phyloP scores from a whole-genome alignment of 1,284 basidiomycete species.

The Austroboletus niveus region DNA sequence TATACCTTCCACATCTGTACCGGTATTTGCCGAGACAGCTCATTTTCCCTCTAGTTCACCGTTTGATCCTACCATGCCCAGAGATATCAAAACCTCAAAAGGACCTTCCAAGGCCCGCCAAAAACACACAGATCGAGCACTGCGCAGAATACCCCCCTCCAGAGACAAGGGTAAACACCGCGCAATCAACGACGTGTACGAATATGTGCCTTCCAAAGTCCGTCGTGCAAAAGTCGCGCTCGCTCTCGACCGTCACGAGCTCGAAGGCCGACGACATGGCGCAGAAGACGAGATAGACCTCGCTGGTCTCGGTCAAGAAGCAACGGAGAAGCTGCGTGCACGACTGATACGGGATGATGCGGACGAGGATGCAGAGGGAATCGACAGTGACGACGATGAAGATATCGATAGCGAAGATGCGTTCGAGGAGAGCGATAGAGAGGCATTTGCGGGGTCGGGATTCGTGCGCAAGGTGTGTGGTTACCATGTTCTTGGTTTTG shows the following conservation, averaged over 20 bases:
- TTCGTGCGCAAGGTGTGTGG: constrained; percentile 48
- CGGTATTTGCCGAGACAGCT: constrained; percentile 6
- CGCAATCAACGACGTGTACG: constrained; percentile 54
- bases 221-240: constrained; percentile 55
- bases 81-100: constrained; percentile 14
- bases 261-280: constrained; percentile 35
- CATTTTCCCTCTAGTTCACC: constrained; percentile 7
- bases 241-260: constrained; percentile 58
- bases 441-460: constrained; percentile 70
- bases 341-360: constrained; percentile 58
- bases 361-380: constrained; percentile 41
- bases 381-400: constrained; percentile 72
- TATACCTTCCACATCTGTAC: constrained; percentile 12
- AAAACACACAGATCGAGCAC: constrained; percentile 11
- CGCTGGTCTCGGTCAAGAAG: constrained; percentile 34
- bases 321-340: constrained; percentile 40
- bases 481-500: not conserved
- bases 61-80: constrained; percentile 16
- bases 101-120: constrained; percentile 3
- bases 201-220: constrained; percentile 54
- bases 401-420: constrained; percentile 79
- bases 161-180: constrained; percentile 10
- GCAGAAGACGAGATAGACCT: constrained; percentile 41
- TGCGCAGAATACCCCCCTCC: constrained; percentile 4
- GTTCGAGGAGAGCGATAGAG: constrained; percentile 82